Conservation (phyloP, 768 basidiomycete genomes). For the Tremella yokohamensis region DNA sequence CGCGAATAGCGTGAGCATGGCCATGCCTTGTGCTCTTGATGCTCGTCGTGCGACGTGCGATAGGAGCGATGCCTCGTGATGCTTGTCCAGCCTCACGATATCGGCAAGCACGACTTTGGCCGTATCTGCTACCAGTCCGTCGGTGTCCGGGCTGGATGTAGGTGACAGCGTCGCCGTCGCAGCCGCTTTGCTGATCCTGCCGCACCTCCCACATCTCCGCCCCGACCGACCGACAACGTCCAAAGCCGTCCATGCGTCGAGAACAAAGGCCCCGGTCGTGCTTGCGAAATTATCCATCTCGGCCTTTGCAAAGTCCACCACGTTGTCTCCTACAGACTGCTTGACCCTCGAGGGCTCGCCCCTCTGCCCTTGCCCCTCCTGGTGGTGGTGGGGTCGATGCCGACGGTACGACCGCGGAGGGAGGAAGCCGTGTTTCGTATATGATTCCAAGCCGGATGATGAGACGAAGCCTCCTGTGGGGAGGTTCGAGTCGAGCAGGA, state of each 20-base stretch:
- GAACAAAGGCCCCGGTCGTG: constrained; percentile 72
- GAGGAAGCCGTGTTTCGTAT: constrained; percentile 75
- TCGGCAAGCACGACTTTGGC: background rate
- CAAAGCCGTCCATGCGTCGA: constrained; percentile 56
- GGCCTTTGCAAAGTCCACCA: constrained; percentile 27
- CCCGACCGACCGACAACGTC: background rate
- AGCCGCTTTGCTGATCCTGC: background rate
- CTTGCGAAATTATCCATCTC: constrained; percentile 65
- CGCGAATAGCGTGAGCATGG: constrained; percentile 75
- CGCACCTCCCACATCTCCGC: background rate
- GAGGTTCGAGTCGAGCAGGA: constrained; percentile 72
- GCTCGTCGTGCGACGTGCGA: constrained; percentile 86
- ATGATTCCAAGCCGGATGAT: constrained; percentile 88
- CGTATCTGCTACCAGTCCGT: too few relatives aligned
- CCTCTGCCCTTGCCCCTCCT: background rate
- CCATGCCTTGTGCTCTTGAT: constrained; percentile 85
- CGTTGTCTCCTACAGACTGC: constrained; percentile 3
- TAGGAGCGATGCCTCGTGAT: constrained; percentile 80
- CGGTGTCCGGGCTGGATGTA: too few relatives aligned
- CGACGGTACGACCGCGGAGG: constrained; percentile 7
- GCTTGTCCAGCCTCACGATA: constrained; percentile 64
- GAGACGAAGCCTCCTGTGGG: constrained; percentile 97
- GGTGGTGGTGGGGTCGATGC: background rate
- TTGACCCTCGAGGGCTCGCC: background rate
- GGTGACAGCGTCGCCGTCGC: background rate